Base-by-base conservation (phyloP, 441 rosid genomes). In the Theobroma grandiflorum region DNA sequence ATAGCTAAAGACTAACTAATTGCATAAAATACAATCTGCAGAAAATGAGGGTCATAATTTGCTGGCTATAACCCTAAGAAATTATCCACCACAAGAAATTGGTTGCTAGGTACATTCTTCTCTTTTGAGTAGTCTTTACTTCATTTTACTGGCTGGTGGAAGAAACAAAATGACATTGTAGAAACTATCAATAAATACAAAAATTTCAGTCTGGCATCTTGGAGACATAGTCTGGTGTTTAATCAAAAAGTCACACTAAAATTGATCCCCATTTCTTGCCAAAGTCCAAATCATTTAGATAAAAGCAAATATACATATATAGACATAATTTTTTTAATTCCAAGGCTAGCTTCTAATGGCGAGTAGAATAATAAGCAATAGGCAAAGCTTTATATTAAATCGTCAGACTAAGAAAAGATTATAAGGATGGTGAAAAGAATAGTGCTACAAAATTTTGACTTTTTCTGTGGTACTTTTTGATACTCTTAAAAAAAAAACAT, bases 191-290 rank as follows among this genome's bases (percentile, higher is more conserved):
- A 14, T 79, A 43, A 40, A 57, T 61, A 79, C 83, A 81, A 85
- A 85, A 37, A 67, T 69, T 69, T 6, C 14, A 82, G 81, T 74
- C 40, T 79, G 79, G 80, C 53, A 63, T 78, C 75, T 62, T 72
- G 68, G 50, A 63, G 84, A 79, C 83, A 82, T 11, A 35, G 22
- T 73, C 42, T 75, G 75, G 37, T 79, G 81, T 26, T 77, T 26
- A 62, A 42, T 57, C 26, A 35, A 67, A 26, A 42, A 67, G 72
- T 42, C 72, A 6, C 38, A 45, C 49, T 6, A 37, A 64, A 64
- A 37, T 37, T 37, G 22, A 35, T 6, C n/a, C n/a, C 15, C 52
- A 68, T 45, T 43, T 42, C 53, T 68, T 10, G 37, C 72, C 22
- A 43, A 43, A 68, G 43, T 68, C 72, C 72, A 67, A 67, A 6